phyloP scores from a whole-genome alignment of 345 rosid species.

The Hevea brasiliensis region DNA sequence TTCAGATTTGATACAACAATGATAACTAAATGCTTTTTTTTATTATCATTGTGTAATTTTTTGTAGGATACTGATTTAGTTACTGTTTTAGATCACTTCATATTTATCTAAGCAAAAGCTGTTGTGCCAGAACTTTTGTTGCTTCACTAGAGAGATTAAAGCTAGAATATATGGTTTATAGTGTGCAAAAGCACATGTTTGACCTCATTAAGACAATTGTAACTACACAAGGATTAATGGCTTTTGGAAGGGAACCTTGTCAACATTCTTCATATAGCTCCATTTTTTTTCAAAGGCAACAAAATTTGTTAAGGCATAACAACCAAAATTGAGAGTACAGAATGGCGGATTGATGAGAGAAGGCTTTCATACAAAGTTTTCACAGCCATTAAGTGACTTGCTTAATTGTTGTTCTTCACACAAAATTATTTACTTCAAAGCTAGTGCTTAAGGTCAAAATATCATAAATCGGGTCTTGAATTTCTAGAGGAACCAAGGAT shows the following conservation, averaged over 20 bases:
- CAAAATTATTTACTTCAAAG: no score
- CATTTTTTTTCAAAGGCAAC: no score
- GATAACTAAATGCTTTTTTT: not conserved
- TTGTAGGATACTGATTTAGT: not conserved
- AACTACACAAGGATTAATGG: constrained; percentile 55
- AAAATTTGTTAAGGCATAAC: no score
- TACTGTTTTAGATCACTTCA: not conserved
- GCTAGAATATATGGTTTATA: constrained; percentile 71
- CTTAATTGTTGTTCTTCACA: no score
- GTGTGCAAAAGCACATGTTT: constrained; percentile 53
- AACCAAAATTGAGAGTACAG: no score
- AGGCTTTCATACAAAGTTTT: no score
- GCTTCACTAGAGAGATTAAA: constrained; percentile 79
- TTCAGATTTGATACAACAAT: not conserved
- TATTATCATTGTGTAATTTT: not conserved
- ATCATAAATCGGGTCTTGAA: constrained; percentile 86
- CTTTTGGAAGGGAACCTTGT: constrained; percentile 73
- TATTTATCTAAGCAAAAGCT: constrained; percentile 10
- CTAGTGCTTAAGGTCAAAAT: no score
- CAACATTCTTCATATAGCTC: constrained; percentile 73
- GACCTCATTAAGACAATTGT: constrained; percentile 58
- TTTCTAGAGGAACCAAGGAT: constrained; percentile 66
- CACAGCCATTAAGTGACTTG: no score
- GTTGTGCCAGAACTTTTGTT: constrained; percentile 50
- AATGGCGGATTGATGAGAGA: no score